Base-by-base conservation (phyloP, 371 early-diverging fungal genomes). In the Vairimorpha apis region DNA sequence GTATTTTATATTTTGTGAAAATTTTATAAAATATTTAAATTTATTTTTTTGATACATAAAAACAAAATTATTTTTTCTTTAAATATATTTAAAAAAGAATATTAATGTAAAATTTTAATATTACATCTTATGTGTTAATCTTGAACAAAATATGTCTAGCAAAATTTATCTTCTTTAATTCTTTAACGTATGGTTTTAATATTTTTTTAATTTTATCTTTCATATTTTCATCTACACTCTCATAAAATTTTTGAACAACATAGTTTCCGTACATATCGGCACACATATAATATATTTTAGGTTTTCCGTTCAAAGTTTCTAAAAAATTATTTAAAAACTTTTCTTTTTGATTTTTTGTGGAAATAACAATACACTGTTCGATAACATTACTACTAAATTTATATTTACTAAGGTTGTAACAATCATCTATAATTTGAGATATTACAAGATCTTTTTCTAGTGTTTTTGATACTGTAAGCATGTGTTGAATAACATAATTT, bases 331-430 rank as follows among this genome's bases (percentile, higher is more conserved):
- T 30, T n/a, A 79, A 37, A 67, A 79, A 79, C 33, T 30, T 38
- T 18, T 62, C 44, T 30, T 71, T 59, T 45, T 75, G 73, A 1
- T 44, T 51, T 2, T 63, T 58, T 33, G 35, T 65, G 12, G 68
- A 67, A 18, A 63, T 67, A 16, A 56, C 45, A 10, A 83, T 76
- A 53, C 81, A 81, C 68, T 81, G 82, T 73, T 95, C 95, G 27
- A 94, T 90, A 8, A 97, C 99, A 79, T 99, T 99, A 67, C 90
- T 90, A 2, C 97, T 97, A 89, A 97, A 99, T 85, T 99, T 99
- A 86, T 96, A 97, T 79, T 90, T 79, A 67, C 78, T 79, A 27
- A 78, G 66, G 53, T 80, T 73, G 47, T 76, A 77, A 37, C 74
- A 56, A 53, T 79, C 74, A 32, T 74, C 62, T 16, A 79, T 70